Percentiles rank a stretch among this genome's conserved stretches.
Conservation (phyloP, 2,329 filamentous ascomycete species). For the Pseudopithomyces maydicus region DNA sequence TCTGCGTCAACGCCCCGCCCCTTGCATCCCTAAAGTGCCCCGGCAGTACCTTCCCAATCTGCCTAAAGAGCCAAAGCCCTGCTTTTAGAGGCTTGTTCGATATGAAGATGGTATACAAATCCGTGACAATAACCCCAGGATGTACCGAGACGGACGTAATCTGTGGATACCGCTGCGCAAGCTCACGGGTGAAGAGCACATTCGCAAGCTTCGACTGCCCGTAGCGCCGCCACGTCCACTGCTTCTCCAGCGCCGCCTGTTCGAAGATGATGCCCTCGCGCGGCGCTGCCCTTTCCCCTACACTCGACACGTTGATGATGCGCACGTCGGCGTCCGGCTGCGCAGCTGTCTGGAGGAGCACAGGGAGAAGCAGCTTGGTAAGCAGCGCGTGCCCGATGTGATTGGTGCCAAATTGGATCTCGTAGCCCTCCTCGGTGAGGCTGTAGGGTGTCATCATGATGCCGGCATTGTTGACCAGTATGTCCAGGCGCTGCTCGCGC, state of each 20-base stretch:
- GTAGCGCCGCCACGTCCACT: slow-evolving; percentile 48
- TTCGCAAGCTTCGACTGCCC: slow-evolving; percentile 58
- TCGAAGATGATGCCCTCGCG: slow-evolving; percentile 44
- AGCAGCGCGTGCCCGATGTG: slow-evolving; percentile 58
- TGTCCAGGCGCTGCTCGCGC: slow-evolving; percentile 49
- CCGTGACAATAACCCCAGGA: slow-evolving; percentile 56
- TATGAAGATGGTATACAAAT: slow-evolving; percentile 41
- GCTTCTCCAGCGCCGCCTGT: slow-evolving; percentile 35
- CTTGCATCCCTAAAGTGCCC: slow-evolving; percentile 33
- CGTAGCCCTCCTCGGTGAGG: slow-evolving; percentile 54
- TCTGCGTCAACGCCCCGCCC: slow-evolving; percentile 48
- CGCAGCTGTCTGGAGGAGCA: slow-evolving; percentile 49
- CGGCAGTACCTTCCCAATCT: slow-evolving; percentile 30
- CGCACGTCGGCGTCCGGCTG: slow-evolving; percentile 49
- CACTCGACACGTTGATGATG: slow-evolving; percentile 49
- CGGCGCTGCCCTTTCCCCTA: slow-evolving; percentile 27
- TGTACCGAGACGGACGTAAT: slow-evolving; percentile 54
- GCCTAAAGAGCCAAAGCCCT: slow-evolving; percentile 30
- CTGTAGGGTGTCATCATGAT: slow-evolving; percentile 46
- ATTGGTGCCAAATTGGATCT: slow-evolving; percentile 58
- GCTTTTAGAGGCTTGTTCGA: slow-evolving; percentile 30
- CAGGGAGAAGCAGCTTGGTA: slow-evolving; percentile 52
- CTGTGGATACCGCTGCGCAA: slow-evolving; percentile 51
- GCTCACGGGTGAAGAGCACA: slow-evolving; percentile 51
- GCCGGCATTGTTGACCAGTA: slow-evolving; percentile 55